Evolutionary conservation across 2,329 filamentous ascomycete genomes (phyloP).

Genomic region (Nothophaeocryptopus gaeumannii): DNA sequence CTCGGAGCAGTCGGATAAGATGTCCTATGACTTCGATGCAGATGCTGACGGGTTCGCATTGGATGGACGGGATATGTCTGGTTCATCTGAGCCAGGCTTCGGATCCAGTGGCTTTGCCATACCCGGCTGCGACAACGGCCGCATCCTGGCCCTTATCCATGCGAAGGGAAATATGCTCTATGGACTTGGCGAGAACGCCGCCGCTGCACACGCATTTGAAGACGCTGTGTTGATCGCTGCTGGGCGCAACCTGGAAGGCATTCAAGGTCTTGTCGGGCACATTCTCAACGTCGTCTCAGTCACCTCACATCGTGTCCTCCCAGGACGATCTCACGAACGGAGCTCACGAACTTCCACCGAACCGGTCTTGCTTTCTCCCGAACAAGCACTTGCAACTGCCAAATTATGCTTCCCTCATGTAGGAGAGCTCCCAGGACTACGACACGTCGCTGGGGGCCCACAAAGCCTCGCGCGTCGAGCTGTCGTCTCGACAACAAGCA

Average conservation of each 20-base stretch:
- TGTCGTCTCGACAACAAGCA: constrained; percentile 89
- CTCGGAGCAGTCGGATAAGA: constrained; percentile 57
- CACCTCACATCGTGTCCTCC: constrained; percentile 22
- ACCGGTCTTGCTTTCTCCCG: constrained; percentile 77
- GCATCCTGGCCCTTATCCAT: constrained; percentile 89
- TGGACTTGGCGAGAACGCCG: constrained; percentile 74
- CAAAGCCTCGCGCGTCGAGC: constrained; percentile 71
- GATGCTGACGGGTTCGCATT: constrained; percentile 38
- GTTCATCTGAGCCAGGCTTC: constrained; percentile 55
- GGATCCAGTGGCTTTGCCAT: constrained; percentile 82
- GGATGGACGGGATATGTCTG: constrained; percentile 41
- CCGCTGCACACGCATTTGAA: constrained; percentile 85
- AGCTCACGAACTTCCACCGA: constrained; percentile 41
- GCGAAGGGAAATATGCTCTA: constrained; percentile 99
- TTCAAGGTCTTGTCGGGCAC: constrained; percentile 73
- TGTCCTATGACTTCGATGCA: constrained; percentile 56
- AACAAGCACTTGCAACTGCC: constrained; percentile 78
- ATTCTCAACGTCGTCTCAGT: constrained; percentile 67
- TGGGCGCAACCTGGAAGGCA: constrained; percentile 66
- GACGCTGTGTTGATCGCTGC: constrained; percentile 88
- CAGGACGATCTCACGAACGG: constrained; percentile 28
- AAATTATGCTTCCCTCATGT: constrained; percentile 74
- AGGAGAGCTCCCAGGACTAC: constrained; percentile 76
- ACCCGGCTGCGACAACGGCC: constrained; percentile 81
- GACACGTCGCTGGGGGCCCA: constrained; percentile 55